Conservation (phyloP, 2,329 filamentous ascomycete genomes). For the Exophiala calicioides region DNA sequence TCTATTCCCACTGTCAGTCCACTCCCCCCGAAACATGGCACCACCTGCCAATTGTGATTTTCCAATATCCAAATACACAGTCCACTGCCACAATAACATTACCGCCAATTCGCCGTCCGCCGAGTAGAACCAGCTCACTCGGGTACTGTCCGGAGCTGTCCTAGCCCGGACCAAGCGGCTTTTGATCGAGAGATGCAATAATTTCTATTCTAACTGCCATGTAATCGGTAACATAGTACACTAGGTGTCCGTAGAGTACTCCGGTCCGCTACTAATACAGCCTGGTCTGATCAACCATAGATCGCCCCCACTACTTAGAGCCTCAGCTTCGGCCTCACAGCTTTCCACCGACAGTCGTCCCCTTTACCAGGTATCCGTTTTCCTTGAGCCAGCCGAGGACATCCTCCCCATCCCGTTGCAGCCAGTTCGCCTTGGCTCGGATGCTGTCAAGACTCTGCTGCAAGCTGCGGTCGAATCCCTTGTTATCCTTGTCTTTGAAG, state of each 20-base stretch:
- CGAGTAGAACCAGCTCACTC: too few species aligned
- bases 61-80: too few species aligned
- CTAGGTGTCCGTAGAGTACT: too few species aligned
- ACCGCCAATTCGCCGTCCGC: too few species aligned
- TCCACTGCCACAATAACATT: too few species aligned
- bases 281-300: too few species aligned
- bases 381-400: slow-evolving; percentile 71
- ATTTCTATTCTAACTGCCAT: not conserved
- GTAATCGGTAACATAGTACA: not conserved
- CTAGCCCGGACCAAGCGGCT: not conserved
- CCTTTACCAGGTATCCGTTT: slow-evolving; percentile 55
- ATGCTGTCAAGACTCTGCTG: slow-evolving; percentile 88
- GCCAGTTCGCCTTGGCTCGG: slow-evolving; percentile 79
- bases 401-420: slow-evolving; percentile 73
- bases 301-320: too few species aligned
- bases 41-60: not conserved
- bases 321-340: too few species aligned
- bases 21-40: not conserved
- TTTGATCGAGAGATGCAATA: not conserved
- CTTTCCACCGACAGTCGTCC: slow-evolving; percentile 11
- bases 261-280: too few species aligned
- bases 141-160: not conserved
- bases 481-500: slow-evolving; percentile 79
- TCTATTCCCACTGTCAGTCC: not conserved
- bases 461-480: slow-evolving; percentile 81